A percentile compares a stretch with the other conserved stretches of the same genome.
These are phyloP conservation scores for Elymus sibiricus DNA, from an alignment of 176 grass and related monocot species.

Conservation along the genomic window DNA sequence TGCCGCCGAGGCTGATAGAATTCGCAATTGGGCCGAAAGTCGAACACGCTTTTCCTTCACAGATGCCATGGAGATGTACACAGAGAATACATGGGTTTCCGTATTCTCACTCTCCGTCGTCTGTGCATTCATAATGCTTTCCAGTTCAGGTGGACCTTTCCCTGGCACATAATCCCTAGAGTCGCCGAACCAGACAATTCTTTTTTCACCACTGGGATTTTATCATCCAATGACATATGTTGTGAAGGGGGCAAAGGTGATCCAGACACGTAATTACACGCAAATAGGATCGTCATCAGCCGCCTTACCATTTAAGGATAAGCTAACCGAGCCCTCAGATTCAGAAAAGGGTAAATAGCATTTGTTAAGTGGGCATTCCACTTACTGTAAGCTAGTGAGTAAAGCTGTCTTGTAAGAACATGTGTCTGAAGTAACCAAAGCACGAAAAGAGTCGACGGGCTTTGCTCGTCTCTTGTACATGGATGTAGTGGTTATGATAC, in stretches of 20 bases:
- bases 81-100: conserved; percentile 91
- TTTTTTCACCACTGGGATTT: background rate
- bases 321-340: conserved; percentile 26
- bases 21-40: conserved; percentile 98
- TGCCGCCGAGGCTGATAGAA: conserved; percentile 86
- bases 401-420: conserved; percentile 13
- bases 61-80: conserved; percentile 99
- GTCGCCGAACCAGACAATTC: background rate
- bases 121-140: conserved; percentile 96
- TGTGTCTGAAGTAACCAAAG: background rate
- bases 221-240: conserved; percentile 9
- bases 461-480: conserved; percentile 15
- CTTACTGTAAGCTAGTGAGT: conserved; percentile 15
- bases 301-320: conserved; percentile 28
- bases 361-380: conserved; percentile 48
- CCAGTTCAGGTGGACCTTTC: conserved; percentile 71
- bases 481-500: conserved; percentile 1
- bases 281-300: background rate
- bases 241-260: conserved; percentile 16
- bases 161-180: conserved; percentile 57
- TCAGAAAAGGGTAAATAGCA: conserved; percentile 25
- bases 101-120: conserved; percentile 97
- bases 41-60: conserved; percentile 88
- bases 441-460: conserved; percentile 1
- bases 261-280: background rate